phyloP scores from a whole-genome alignment of 148 eudicot genomes.

The Heliamphora exappendiculata region DNA sequence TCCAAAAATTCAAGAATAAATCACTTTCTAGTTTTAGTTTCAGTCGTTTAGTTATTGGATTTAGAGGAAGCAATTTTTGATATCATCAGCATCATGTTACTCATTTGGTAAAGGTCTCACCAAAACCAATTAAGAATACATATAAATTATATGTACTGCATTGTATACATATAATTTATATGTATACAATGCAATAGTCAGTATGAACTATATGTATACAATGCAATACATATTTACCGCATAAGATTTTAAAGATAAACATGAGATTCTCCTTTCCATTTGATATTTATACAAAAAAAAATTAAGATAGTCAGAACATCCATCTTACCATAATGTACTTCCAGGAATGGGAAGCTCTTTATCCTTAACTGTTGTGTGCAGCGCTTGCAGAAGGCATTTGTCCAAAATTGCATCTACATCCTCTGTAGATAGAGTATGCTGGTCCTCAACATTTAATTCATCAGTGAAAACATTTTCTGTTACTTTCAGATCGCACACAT shows the following conservation, averaged over 20 bases:
- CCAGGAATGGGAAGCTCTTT: slow-evolving; percentile 94
- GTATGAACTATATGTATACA: background rate
- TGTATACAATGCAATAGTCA: background rate
- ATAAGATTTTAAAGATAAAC: slow-evolving; percentile 4
- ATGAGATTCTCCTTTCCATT: background rate
- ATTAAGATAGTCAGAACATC: background rate
- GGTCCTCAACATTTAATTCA: slow-evolving; percentile 44
- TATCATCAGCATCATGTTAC: background rate
- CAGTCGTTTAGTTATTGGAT: background rate
- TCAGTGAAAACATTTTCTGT: slow-evolving; percentile 28
- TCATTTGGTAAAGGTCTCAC: background rate
- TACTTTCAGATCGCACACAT: slow-evolving; percentile 45
- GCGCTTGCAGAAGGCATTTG: slow-evolving; percentile 83
- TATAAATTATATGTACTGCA: background rate
- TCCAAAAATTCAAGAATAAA: background rate
- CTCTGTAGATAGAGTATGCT: slow-evolving; percentile 43
- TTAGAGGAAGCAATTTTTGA: background rate
- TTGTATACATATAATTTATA: background rate
- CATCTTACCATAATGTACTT: slow-evolving; percentile 79
- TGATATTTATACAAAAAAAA: too few species aligned
- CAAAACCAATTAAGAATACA: background rate
- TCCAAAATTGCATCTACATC: slow-evolving; percentile 74
- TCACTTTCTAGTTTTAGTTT: background rate
- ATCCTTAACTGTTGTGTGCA: slow-evolving; percentile 84
- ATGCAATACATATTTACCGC: background rate